A percentile compares a stretch with the other conserved stretches of the same genome.
Evolutionary conservation across 2,329 filamentous ascomycete genomes (phyloP).

Genomic region (Lasiodiplodia gonubiensis): DNA sequence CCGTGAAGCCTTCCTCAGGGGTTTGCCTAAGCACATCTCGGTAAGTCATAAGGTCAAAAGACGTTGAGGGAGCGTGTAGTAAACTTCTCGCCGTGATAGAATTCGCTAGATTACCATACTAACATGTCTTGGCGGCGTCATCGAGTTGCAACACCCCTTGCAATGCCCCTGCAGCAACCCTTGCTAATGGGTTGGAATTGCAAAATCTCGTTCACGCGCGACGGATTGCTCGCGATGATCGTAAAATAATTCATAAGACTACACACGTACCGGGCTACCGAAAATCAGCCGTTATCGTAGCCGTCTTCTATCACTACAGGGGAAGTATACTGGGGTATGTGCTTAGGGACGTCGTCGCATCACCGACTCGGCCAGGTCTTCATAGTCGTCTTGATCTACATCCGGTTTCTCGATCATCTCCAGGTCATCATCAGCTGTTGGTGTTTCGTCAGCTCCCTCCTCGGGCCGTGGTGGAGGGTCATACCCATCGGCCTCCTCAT

Average conservation of each 20-base stretch:
- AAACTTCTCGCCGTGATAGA: too few species aligned
- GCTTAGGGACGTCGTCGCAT: constrained; percentile 16
- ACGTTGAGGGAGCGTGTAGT: too few species aligned
- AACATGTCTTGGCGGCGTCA: too few species aligned
- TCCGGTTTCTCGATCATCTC: constrained; percentile 36
- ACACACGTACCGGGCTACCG: not conserved
- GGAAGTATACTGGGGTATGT: constrained; percentile 8
- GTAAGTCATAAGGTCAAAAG: too few species aligned
- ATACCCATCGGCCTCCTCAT: constrained; percentile 51
- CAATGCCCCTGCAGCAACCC: too few species aligned
- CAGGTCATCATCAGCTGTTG: constrained; percentile 28
- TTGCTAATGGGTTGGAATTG: too few species aligned
- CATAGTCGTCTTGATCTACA: constrained; percentile 27
- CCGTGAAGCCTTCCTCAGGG: too few species aligned
- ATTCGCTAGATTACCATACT: too few species aligned
- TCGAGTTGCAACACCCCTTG: too few species aligned
- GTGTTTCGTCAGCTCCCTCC: constrained; percentile 24
- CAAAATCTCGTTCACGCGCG: too few species aligned
- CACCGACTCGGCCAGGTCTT: constrained; percentile 27
- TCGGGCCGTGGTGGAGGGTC: constrained; percentile 9
- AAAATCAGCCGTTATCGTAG: not conserved
- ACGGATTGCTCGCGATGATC: not conserved
- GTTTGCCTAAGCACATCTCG: too few species aligned
- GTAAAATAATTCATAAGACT: not conserved
- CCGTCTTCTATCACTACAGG: constrained; percentile 14